Evolutionary conservation across 2,329 filamentous ascomycete species (phyloP), one percentile per base, ranked within the genome.

Genomic region (Aureobasidium vineae): DNA sequence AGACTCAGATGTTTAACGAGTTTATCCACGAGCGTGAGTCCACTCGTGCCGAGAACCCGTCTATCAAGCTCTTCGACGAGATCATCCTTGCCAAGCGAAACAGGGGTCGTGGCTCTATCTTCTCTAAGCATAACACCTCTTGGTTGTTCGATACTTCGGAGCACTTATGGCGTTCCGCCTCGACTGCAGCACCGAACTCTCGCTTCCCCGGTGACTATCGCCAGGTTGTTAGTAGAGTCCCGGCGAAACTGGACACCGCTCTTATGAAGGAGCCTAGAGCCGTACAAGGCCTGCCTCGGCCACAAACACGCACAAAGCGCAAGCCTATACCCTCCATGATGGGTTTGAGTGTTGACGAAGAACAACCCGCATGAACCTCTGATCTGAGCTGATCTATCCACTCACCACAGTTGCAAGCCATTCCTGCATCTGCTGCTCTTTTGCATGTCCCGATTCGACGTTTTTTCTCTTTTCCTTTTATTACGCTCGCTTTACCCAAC

Each of bases 201-300:
- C 80, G 80, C 60, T 82, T 83, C 68, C 81, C 85, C 23, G 81
- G 81, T 8, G 85, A 87, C 71, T 85, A 84, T 70, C 79, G 80
- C 36, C 74, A 79, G 64, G 74, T 85, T 16, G 78, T 83, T 45
- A 82, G 78, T 68, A 75, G 83, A 86, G 86, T 91, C 43, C 95
- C 95, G 5, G 87, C 91, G 8, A 93, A 91, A 73, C 84, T 99
- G 11, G 95, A 99, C 73, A 85, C 89, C 4, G 85, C 87, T 16
- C 81, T 97, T 54, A 97, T 98, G 92, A 91, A 92, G 76, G 93
- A 97, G 78, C 93, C 93, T 36, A 86, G 93, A 67, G 88, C 91
- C 69, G 94, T 97, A 45, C 92, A 96, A 76, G 93, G 93, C 41
- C 88, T 92, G n/a, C 92, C 92, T 33, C 79, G 85, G 67, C 81